These are phyloP conservation scores for Berberis thunbergii DNA, from an alignment of 164 flowering plant species.

Conservation along the genomic window DNA sequence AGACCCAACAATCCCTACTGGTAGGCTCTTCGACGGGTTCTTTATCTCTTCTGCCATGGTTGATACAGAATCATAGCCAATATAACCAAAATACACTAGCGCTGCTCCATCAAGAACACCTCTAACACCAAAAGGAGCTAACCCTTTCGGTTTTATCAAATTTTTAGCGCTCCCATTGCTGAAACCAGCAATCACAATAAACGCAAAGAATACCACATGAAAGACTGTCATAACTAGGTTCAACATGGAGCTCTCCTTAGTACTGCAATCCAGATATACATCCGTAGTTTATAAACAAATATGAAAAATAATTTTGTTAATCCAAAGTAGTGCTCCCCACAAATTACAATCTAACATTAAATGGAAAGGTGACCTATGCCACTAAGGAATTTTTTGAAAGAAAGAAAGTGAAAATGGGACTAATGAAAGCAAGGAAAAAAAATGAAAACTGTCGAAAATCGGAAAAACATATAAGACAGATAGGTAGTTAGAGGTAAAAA, in stretches of 20 bases:
- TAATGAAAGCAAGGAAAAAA: too few relatives aligned
- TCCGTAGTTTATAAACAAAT: not conserved
- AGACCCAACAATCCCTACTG: slow-evolving; percentile 68
- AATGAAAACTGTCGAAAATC: too few relatives aligned
- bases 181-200: slow-evolving; percentile 59
- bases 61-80: slow-evolving; percentile 77
- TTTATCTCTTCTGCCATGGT: slow-evolving; percentile 81
- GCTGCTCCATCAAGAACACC: slow-evolving; percentile 72
- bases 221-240: slow-evolving; percentile 74
- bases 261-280: slow-evolving; percentile 36
- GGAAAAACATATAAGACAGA: not conserved
- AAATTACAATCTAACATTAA: not conserved
- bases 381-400: too few relatives aligned
- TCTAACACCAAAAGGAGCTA: slow-evolving; percentile 53
- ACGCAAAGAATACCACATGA: slow-evolving; percentile 67
- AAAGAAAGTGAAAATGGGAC: too few relatives aligned
- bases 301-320: not conserved
- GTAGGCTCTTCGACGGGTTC: slow-evolving; percentile 60
- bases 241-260: slow-evolving; percentile 79
- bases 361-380: too few relatives aligned
- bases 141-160: slow-evolving; percentile 49
- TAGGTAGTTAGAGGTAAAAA: slow-evolving; percentile 12
- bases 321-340: not conserved
- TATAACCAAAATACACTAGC: slow-evolving; percentile 62
- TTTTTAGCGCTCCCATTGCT: slow-evolving; percentile 48